Conservation (phyloP, 2,329 filamentous ascomycete genomes). For the Elsinoe australis region DNA sequence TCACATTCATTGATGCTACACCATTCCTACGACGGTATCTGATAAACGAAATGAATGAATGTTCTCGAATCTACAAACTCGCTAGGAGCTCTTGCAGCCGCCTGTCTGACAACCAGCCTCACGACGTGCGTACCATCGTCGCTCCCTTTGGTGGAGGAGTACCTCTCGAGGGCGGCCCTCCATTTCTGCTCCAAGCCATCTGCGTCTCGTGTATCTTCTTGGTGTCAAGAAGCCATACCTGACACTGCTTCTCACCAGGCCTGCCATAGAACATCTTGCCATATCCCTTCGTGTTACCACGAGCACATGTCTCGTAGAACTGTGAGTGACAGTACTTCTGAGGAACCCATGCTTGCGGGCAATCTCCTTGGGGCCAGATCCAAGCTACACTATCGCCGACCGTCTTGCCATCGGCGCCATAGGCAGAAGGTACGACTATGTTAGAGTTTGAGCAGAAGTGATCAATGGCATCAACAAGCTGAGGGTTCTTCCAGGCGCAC, state of each 20-base stretch:
- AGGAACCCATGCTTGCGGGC: slow-evolving; percentile 1
- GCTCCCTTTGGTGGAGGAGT: background rate
- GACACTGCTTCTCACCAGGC: slow-evolving; percentile 1
- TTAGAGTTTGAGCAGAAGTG: slow-evolving; percentile 5
- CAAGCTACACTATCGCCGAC: slow-evolving; percentile 1
- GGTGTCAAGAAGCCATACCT: slow-evolving; percentile 9
- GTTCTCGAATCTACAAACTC: slow-evolving; percentile 1
- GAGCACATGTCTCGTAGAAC: slow-evolving; percentile 1
- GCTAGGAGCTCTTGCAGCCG: background rate
- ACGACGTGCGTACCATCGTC: background rate
- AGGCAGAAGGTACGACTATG: slow-evolving; percentile 4
- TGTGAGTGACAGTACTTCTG: slow-evolving; percentile 8
- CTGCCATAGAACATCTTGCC: slow-evolving; percentile 8
- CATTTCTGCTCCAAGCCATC: slow-evolving; percentile 5
- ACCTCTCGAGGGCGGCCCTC: slow-evolving; percentile 2
- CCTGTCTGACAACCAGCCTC: background rate
- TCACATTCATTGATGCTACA: slow-evolving; percentile 26
- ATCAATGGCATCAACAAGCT: slow-evolving; percentile 11
- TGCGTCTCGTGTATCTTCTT: slow-evolving; percentile 8
- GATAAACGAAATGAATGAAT: slow-evolving; percentile 19
- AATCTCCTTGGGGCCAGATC: slow-evolving; percentile 10
- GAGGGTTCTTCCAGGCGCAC: slow-evolving; percentile 9
- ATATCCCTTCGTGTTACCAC: background rate
- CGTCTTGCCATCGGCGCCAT: slow-evolving; percentile 10
- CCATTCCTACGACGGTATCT: slow-evolving; percentile 31